These are phyloP conservation scores for Lasiodiplodia citricola DNA, from an alignment of 2,329 filamentous ascomycete species.

Conservation along the genomic window DNA sequence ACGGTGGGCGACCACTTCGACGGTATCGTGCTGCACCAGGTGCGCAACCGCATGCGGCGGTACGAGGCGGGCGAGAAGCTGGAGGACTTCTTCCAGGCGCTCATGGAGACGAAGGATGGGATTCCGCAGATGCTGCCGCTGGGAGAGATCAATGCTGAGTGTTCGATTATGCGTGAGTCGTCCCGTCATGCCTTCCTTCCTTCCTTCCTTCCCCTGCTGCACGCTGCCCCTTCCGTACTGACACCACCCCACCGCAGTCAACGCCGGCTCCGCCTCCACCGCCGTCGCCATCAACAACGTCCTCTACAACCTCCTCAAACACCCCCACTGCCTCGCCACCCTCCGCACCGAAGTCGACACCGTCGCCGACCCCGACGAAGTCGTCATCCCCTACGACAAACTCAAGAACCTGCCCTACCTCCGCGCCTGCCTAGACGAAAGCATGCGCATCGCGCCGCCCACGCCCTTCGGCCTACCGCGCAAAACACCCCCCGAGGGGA, in stretches of 20 bases:
- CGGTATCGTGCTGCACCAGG: too few species aligned
- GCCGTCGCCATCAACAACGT: slow-evolving; percentile 32
- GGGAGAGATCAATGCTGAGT: slow-evolving; percentile 16
- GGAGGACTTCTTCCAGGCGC: slow-evolving; percentile 24
- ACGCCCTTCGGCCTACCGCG: slow-evolving; percentile 35
- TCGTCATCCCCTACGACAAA: slow-evolving; percentile 32
- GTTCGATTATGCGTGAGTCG: neutral
- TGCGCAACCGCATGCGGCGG: too few species aligned
- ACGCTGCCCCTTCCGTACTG: too few species aligned
- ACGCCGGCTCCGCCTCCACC: slow-evolving; percentile 45
- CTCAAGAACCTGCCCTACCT: slow-evolving; percentile 34
- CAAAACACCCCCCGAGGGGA: slow-evolving; percentile 33
- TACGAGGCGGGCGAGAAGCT: neutral
- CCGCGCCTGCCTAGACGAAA: slow-evolving; percentile 41
- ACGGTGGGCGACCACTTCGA: too few species aligned
- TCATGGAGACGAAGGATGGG: slow-evolving; percentile 20
- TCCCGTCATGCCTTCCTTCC: too few species aligned
- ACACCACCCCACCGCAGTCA: neutral
- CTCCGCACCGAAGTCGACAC: slow-evolving; percentile 33
- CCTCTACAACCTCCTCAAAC: slow-evolving; percentile 46
- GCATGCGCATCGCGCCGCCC: slow-evolving; percentile 32
- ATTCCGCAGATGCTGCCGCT: neutral
- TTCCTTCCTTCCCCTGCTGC: too few species aligned
- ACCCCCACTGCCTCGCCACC: slow-evolving; percentile 35
- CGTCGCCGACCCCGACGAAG: slow-evolving; percentile 7